Evolutionary conservation across 2,329 filamentous ascomycete genomes (phyloP).

Genomic region (Akanthomyces muscarius): DNA sequence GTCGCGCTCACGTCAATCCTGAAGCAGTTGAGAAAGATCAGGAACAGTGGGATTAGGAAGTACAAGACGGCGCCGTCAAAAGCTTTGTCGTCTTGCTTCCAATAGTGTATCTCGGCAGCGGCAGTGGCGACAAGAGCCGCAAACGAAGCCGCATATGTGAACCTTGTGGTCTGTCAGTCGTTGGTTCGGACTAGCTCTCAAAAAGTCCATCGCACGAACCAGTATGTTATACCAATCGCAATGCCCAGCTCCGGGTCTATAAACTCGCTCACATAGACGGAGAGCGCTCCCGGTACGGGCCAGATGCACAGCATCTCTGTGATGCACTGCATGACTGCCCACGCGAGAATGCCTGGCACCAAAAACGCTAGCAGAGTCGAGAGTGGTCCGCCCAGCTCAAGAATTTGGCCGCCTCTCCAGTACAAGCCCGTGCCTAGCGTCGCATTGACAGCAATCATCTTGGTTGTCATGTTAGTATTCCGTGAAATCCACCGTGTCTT

Average conservation of each 20-base stretch:
- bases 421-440: conserved; percentile 28
- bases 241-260: conserved; percentile 32
- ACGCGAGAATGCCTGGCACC: conserved; percentile 27
- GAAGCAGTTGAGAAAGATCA: conserved; percentile 24
- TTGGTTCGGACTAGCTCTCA: too few species aligned
- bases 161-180: conserved; percentile 23
- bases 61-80: conserved; percentile 24
- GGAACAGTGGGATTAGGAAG: conserved; percentile 23
- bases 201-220: conserved; percentile 20
- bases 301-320: conserved; percentile 31
- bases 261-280: conserved; percentile 31
- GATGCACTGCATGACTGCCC: conserved; percentile 31
- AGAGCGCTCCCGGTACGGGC: conserved; percentile 31
- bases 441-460: conserved; percentile 30
- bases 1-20: conserved; percentile 23
- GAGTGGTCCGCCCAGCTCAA: conserved; percentile 27
- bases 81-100: conserved; percentile 19
- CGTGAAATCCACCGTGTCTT: not conserved
- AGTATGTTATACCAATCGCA: conserved; percentile 30
- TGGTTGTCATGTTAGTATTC: not conserved
- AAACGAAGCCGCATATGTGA: conserved; percentile 28
- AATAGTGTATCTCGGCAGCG: conserved; percentile 26
- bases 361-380: conserved; percentile 28
- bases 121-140: conserved; percentile 25
- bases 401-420: conserved; percentile 28